Evolutionary conservation across 768 basidiomycete species (phyloP), one percentile per base, ranked within the genome.

Genomic region (Termitomyces sp.): DNA sequence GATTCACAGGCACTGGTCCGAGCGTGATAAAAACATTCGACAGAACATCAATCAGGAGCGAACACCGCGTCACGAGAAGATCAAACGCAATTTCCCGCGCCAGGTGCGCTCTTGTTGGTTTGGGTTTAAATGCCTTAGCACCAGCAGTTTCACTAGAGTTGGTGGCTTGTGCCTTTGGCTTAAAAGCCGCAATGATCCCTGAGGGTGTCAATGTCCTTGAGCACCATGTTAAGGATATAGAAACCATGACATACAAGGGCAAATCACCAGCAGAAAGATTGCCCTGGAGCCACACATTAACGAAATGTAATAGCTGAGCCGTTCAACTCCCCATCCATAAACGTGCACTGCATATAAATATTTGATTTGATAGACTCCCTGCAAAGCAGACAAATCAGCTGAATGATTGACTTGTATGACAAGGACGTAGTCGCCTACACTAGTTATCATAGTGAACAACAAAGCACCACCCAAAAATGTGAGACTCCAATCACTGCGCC

Each of bases 361-460:
- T 67, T 92, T 94, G 69, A 92, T 75, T 68, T 89, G 88, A 71
- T 83, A 86, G 4, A 93, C 63, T n/a, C 91, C 91, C 82, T 88
- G 56, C 4, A 56, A 38, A 57, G 40, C 30, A 18, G 23, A 32
- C 46, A 56, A 48, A 47, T 63, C 23, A 50, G 41, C 38, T 47
- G 23, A 57, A 38, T 28, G n/a, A 44, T 41, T 46, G 38, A 40
- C 14, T 7, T 32, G 32, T 32, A 32, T 2, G 4, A 52, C 49
- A 2, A 28, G 23, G 20, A 47, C 23, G 41, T 46, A 35, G 47
- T 18, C 13, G 75, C 86, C 71, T 67, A 90, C 89, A 57, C 80
- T 76, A n/a, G 90, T 80, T 55, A 94, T 79, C 65, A 85, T 76
- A 68, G 84, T 79, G 18, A 72, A 75, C 68, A 91, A 88, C 58